Conservation (phyloP, 768 basidiomycete genomes). For the Hortiboletus flavorubellus region DNA sequence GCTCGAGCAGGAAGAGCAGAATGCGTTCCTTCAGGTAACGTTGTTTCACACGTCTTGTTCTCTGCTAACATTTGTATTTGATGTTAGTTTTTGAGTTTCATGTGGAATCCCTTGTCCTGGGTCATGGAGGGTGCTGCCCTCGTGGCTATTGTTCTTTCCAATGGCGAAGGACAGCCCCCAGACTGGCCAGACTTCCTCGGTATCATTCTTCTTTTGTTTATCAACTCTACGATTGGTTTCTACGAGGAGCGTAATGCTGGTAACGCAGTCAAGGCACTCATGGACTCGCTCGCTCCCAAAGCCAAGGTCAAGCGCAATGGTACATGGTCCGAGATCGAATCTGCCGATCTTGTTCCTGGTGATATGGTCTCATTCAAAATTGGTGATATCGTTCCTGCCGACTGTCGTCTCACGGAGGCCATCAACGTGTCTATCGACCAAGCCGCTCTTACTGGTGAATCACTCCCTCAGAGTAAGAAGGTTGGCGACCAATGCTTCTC, state of each 20-base stretch:
- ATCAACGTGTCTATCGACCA: constrained; percentile 99
- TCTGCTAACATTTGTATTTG: neutral
- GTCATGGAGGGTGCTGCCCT: constrained; percentile 98
- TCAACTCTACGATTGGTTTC: constrained; percentile 98
- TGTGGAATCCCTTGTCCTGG: constrained; percentile 99
- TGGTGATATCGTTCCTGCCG: constrained; percentile 97
- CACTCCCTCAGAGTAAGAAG: constrained; percentile 91
- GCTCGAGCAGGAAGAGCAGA: constrained; percentile 87
- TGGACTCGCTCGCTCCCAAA: constrained; percentile 99
- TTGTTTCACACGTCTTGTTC: constrained; percentile 6
- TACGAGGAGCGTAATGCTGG: constrained; percentile 97
- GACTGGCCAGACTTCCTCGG: constrained; percentile 99
- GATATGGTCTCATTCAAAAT: constrained; percentile 99
- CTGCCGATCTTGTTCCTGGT: constrained; percentile 85
- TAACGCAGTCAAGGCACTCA: constrained; percentile 98
- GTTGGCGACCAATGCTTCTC: constrained; percentile 96
- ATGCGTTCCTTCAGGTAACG: constrained; percentile 78
- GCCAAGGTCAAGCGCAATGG: constrained; percentile 89
- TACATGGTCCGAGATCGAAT: constrained; percentile 87
- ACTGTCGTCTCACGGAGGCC: constrained; percentile 94
- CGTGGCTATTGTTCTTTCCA: constrained; percentile 93
- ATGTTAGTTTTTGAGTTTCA: constrained; percentile 83
- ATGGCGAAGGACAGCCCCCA: constrained; percentile 80
- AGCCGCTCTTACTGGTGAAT: constrained; percentile 97
- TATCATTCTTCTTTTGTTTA: constrained; percentile 85